Conservation (phyloP, 2,329 filamentous ascomycete species). For the Gremmenia infestans region DNA sequence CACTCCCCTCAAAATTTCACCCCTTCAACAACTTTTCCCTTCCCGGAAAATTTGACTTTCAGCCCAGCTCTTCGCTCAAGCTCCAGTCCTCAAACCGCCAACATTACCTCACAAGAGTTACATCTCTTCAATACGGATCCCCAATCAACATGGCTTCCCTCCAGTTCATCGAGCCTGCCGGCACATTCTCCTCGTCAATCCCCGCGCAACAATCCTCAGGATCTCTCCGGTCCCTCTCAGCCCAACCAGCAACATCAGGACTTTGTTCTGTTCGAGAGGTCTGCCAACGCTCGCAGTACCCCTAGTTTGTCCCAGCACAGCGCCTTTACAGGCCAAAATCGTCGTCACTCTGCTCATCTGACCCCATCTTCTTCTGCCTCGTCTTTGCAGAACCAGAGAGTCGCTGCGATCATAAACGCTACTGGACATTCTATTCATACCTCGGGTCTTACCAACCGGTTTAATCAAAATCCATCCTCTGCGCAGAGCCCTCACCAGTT, state of each 20-base stretch:
- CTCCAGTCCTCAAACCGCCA: slow-evolving; percentile 51
- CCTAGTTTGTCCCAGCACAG: slow-evolving; percentile 32
- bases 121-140: slow-evolving; percentile 81
- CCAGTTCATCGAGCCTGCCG: slow-evolving; percentile 59
- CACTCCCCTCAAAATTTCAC: slow-evolving; percentile 39
- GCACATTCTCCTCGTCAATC: slow-evolving; percentile 54
- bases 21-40: slow-evolving; percentile 49
- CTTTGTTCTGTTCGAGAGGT: slow-evolving; percentile 58
- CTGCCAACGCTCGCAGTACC: slow-evolving; percentile 29
- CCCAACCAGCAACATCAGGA: slow-evolving; percentile 45
- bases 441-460: slow-evolving; percentile 52
- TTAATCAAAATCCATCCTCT: slow-evolving; percentile 39
- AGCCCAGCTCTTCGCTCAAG: slow-evolving; percentile 55
- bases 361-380: slow-evolving; percentile 37
- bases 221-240: slow-evolving; percentile 8
- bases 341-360: slow-evolving; percentile 48
- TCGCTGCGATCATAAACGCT: slow-evolving; percentile 54
- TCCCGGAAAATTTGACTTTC: slow-evolving; percentile 63
- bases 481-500: slow-evolving; percentile 50
- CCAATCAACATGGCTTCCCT: slow-evolving; percentile 73
- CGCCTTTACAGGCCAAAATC: slow-evolving; percentile 38
- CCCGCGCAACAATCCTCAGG: slow-evolving; percentile 31
- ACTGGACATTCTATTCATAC: slow-evolving; percentile 50
- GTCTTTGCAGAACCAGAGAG: slow-evolving; percentile 52
- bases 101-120: slow-evolving; percentile 61